Evolutionary conservation across 2,329 filamentous ascomycete genomes (phyloP).

Genomic region (Trichophyton verrucosum): DNA sequence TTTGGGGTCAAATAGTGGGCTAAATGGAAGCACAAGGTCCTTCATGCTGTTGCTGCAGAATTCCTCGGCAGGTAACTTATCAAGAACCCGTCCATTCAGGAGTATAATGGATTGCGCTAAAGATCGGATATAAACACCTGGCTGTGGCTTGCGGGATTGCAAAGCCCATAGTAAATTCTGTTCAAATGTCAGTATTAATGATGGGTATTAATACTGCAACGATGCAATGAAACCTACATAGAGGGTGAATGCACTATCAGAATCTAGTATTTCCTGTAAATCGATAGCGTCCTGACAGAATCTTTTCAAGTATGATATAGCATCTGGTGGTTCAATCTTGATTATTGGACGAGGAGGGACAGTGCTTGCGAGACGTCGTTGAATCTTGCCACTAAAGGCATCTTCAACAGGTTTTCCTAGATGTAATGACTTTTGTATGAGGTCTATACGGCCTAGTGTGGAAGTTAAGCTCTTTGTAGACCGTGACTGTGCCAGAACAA

Average conservation of each 20-base stretch:
- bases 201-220: not conserved
- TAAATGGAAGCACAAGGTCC: slow-evolving; percentile 60
- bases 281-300: slow-evolving; percentile 62
- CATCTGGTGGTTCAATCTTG: slow-evolving; percentile 58
- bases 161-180: slow-evolving; percentile 9
- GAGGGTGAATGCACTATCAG: slow-evolving; percentile 55
- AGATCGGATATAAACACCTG: slow-evolving; percentile 70
- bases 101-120: slow-evolving; percentile 66
- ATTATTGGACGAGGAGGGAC: slow-evolving; percentile 88
- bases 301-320: slow-evolving; percentile 55
- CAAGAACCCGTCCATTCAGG: slow-evolving; percentile 56
- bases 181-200: slow-evolving; percentile 5
- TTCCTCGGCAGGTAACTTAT: slow-evolving; percentile 55
- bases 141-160: slow-evolving; percentile 60
- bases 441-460: slow-evolving; percentile 36
- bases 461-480: slow-evolving; percentile 20
- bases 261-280: slow-evolving; percentile 54
- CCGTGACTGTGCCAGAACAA: slow-evolving; percentile 21
- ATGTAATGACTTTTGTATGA: slow-evolving; percentile 47
- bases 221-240: slow-evolving; percentile 40
- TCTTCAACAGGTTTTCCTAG: slow-evolving; percentile 55
- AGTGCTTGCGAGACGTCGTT: slow-evolving; percentile 82
- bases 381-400: slow-evolving; percentile 83
- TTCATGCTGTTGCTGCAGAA: slow-evolving; percentile 74
- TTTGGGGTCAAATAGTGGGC: slow-evolving; percentile 54